Evolutionary conservation across 306 rosid species (phyloP).

Genomic region (Boehmeria nivea): DNA sequence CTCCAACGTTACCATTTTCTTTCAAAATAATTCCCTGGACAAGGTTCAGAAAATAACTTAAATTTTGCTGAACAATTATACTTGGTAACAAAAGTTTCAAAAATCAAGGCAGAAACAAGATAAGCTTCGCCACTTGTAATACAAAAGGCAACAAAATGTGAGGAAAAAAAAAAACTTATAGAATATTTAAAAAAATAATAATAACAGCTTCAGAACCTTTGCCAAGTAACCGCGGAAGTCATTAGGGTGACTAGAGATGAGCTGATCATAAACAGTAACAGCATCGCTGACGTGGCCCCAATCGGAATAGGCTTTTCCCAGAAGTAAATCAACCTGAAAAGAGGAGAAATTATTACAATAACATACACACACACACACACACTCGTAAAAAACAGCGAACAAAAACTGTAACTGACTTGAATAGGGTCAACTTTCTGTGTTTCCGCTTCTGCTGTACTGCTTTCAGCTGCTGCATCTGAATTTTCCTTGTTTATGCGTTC

Average conservation of each 20-base stretch:
- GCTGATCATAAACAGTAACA: constrained; percentile 70
- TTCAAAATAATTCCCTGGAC: constrained; percentile 79
- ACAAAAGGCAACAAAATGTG: background rate
- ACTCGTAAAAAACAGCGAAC: background rate
- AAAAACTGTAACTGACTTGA: constrained; percentile 47
- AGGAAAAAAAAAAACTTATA: background rate
- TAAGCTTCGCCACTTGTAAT: too few species aligned
- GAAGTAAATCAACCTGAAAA: constrained; percentile 91
- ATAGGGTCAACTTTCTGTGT: constrained; percentile 59
- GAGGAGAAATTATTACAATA: background rate
- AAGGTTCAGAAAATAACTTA: constrained; percentile 12
- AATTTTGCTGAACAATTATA: constrained; percentile 2
- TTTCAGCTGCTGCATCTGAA: constrained; percentile 27
- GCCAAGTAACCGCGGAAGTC: constrained; percentile 97
- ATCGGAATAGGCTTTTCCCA: constrained; percentile 89
- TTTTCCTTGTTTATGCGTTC: constrained; percentile 36
- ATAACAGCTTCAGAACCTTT: constrained; percentile 40
- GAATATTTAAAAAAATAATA: background rate
- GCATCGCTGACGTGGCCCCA: constrained; percentile 96
- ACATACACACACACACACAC: background rate
- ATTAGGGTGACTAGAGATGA: constrained; percentile 64
- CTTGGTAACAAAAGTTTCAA: background rate
- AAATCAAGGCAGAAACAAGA: background rate
- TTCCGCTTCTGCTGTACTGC: constrained; percentile 29
- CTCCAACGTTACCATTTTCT: constrained; percentile 78